Base-by-base conservation (phyloP, 441 rosid species). In the Bruguiera hainesii region DNA sequence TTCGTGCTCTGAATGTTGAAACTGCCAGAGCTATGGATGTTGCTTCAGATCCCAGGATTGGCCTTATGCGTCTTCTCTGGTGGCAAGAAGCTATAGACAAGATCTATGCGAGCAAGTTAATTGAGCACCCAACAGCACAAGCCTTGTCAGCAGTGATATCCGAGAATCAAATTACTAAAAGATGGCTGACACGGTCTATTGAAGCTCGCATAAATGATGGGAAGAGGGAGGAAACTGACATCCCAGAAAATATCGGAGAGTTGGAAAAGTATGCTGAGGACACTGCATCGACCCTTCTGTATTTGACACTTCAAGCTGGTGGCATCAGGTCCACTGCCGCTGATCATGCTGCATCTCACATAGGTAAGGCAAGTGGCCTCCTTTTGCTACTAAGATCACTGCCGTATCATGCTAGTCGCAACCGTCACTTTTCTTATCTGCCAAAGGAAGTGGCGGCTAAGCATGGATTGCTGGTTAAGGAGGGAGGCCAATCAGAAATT, bases 81-180 rank as follows among this genome's bases (percentile, higher is more conserved):
- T 87, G 97, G 98, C 85, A 87, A 83, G 96, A 93, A 70, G 88
- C 86, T 52, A 82, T 93, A 42, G 97, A 90, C 73, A 93, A 89
- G 80, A 84, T 93, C 63, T 93, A 87, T 67, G 72, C 80, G 62
- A 80, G 81, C 18, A 85, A 90, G 65, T 59, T 75, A 42, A 80
- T 93, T 3, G 87, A 87, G 80, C 94, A 90, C 72, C 97, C 97
- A 51, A 72, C 85, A 16, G 97, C 96, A n/a, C 83, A 71, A 20
- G 96, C 96, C 56, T 87, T 93, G 15, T 83, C 94, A 5, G 83
- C 96, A 8, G 83, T 90, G 2, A 65, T 90, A 35, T 79, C 90
- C 15, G 91, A 89, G 71, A 80, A 80, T 69, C 86, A 74, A 79
- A 79, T 90, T 33, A 84, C 80, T 71, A 90, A 85, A 71, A 84